Evolutionary conservation across 352 stramenopile genomes (phyloP).

Genomic region (Peronospora destructor): DNA sequence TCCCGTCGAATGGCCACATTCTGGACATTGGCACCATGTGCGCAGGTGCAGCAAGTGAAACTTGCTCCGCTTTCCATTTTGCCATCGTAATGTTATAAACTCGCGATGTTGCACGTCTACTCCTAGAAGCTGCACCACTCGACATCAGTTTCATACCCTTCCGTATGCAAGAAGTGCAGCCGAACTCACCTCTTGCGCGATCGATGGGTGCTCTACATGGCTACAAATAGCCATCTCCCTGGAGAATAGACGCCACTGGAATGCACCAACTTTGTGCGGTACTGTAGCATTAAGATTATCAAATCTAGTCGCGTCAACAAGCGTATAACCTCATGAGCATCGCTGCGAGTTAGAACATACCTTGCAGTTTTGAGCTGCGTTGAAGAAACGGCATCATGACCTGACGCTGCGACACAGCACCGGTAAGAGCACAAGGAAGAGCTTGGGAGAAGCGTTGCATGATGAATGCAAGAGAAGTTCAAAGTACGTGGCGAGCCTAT

Average conservation of each 20-base stretch:
- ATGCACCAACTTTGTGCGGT: not conserved
- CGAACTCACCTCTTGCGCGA: constrained; percentile 21
- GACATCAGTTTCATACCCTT: constrained; percentile 1
- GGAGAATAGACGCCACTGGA: constrained; percentile 17
- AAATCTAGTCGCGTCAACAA: constrained; percentile 9
- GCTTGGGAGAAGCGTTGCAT: constrained; percentile 21
- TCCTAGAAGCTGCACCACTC: constrained; percentile 35
- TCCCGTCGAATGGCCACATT: constrained; percentile 68
- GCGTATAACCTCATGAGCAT: not conserved
- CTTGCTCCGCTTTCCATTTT: constrained; percentile 56
- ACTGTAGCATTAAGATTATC: constrained; percentile 6
- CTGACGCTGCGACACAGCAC: constrained; percentile 9
- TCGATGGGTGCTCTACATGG: constrained; percentile 15
- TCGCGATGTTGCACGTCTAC: constrained; percentile 69
- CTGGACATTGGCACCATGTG: constrained; percentile 62
- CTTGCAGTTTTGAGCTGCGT: constrained; percentile 21
- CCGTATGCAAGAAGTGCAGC: not conserved
- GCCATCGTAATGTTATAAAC: constrained; percentile 74
- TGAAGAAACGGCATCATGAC: constrained; percentile 7
- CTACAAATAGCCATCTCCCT: constrained; percentile 8
- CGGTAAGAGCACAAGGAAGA: constrained; percentile 18
- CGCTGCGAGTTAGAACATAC: constrained; percentile 12
- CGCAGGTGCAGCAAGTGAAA: constrained; percentile 74
- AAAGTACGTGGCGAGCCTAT: constrained; percentile 6
- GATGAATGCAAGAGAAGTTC: not conserved